Percentiles rank a stretch among this genome's conserved stretches.
Conservation (phyloP, 371 early-diverging fungal genomes). For the Coemansia linderi region DNA sequence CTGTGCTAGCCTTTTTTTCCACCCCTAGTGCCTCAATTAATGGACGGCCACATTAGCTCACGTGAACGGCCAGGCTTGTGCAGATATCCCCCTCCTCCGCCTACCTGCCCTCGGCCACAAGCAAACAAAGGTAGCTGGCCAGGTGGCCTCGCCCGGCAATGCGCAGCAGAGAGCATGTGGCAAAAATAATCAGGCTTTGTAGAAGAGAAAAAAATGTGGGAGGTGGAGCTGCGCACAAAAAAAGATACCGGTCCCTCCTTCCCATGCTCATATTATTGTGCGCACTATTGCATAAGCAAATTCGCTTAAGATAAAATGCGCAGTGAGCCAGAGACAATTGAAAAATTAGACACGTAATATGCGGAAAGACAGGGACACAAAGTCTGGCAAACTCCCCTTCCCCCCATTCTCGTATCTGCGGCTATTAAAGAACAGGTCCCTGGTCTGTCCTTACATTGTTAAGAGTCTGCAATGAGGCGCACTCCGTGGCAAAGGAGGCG, state of each 20-base stretch:
- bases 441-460: neutral
- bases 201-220: neutral
- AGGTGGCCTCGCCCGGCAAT: neutral
- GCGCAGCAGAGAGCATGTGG: neutral
- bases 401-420: neutral
- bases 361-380: neutral
- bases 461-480: constrained; percentile 4
- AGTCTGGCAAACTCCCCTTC: neutral
- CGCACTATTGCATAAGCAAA: neutral
- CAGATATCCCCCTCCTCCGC: constrained; percentile 2
- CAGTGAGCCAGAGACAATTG: neutral
- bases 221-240: neutral
- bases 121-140: neutral
- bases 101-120: neutral
- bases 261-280: neutral
- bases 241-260: neutral
- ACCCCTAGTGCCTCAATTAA: constrained; percentile 1
- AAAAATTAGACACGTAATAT: constrained; percentile 8
- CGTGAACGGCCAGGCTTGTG: neutral
- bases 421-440: neutral
- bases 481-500: neutral
- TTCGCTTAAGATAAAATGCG: neutral
- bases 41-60: constrained; percentile 1
- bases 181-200: neutral
- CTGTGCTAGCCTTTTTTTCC: neutral